phyloP scores from a whole-genome alignment of 2,329 filamentous ascomycete species.

The Paecilomyces niveus region DNA sequence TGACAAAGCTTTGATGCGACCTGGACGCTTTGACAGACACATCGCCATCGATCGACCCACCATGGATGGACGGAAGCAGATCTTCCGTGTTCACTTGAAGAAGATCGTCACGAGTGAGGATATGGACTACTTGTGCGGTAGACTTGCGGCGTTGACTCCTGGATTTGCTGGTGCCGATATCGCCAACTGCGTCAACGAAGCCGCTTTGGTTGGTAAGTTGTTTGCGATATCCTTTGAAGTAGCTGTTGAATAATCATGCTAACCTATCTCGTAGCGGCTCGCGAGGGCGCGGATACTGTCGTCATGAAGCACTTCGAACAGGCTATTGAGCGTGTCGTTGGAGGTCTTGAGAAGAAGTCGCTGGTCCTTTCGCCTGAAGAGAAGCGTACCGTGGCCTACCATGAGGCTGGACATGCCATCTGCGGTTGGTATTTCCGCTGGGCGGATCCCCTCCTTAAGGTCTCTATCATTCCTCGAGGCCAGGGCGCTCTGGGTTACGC shows the following conservation, averaged over 20 bases:
- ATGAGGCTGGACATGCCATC: conserved; percentile 96
- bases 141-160: conserved; percentile 84
- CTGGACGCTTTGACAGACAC: conserved; percentile 93
- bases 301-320: conserved; percentile 91
- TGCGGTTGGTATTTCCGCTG: conserved; percentile 97
- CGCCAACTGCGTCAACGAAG: conserved; percentile 97
- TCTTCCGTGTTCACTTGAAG: conserved; percentile 87
- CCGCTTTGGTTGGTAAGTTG: conserved; percentile 79
- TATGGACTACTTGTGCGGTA: conserved; percentile 76
- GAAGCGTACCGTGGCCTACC: conserved; percentile 94
- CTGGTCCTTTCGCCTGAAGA: conserved; percentile 87
- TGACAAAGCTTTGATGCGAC: conserved; percentile 92
- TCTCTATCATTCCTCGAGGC: conserved; percentile 95
- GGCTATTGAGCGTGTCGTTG: conserved; percentile 94
- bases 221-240: conserved; percentile 7
- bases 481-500: conserved; percentile 92
- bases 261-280: conserved; percentile 59
- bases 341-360: conserved; percentile 94
- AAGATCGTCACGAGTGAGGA: conserved; percentile 94
- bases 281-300: conserved; percentile 71
- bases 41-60: conserved; percentile 92
- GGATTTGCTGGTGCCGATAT: conserved; percentile 98
- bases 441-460: conserved; percentile 95
- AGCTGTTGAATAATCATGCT: conserved; percentile 19
- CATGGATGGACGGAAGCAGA: conserved; percentile 93